phyloP scores from a whole-genome alignment of 768 basidiomycete genomes.

The Hygrocybe punicea region DNA sequence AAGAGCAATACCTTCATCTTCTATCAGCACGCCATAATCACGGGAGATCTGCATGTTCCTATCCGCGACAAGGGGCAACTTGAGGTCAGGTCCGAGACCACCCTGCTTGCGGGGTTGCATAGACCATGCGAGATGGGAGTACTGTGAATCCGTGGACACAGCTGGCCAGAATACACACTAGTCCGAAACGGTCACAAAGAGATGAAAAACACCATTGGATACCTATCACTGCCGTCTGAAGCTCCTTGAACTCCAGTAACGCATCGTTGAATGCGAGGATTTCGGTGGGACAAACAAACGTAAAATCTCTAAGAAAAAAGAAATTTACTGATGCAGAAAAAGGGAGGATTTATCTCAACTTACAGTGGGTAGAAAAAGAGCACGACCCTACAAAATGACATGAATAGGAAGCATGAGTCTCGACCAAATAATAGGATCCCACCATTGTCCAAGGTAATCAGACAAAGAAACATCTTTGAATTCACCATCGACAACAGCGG shows the following conservation, averaged over 20 bases:
- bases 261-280: slow-evolving; percentile 94
- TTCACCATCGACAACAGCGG: slow-evolving; percentile 69
- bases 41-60: slow-evolving; percentile 73
- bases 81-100: slow-evolving; percentile 85
- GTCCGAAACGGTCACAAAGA: neutral
- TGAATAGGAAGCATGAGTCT: neutral
- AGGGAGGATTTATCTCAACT: slow-evolving; percentile 25
- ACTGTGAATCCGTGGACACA: slow-evolving; percentile 88
- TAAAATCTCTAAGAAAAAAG: slow-evolving; percentile 61
- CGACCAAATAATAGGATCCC: slow-evolving; percentile 16
- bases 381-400: slow-evolving; percentile 61
- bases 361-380: slow-evolving; percentile 94
- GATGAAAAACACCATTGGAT: slow-evolving; percentile 15
- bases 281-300: slow-evolving; percentile 92
- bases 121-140: slow-evolving; percentile 85
- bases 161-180: slow-evolving; percentile 32
- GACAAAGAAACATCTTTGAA: slow-evolving; percentile 76
- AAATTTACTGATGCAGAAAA: neutral
- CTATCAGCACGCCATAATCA: slow-evolving; percentile 85
- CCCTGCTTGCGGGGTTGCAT: slow-evolving; percentile 78
- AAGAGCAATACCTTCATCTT: slow-evolving; percentile 84
- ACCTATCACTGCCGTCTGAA: slow-evolving; percentile 80
- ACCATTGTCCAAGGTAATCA: slow-evolving; percentile 83
- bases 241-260: slow-evolving; percentile 64
- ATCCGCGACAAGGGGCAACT: slow-evolving; percentile 80